Base-by-base conservation (phyloP, 2,329 filamentous ascomycete species). In the Penicillium sp. region DNA sequence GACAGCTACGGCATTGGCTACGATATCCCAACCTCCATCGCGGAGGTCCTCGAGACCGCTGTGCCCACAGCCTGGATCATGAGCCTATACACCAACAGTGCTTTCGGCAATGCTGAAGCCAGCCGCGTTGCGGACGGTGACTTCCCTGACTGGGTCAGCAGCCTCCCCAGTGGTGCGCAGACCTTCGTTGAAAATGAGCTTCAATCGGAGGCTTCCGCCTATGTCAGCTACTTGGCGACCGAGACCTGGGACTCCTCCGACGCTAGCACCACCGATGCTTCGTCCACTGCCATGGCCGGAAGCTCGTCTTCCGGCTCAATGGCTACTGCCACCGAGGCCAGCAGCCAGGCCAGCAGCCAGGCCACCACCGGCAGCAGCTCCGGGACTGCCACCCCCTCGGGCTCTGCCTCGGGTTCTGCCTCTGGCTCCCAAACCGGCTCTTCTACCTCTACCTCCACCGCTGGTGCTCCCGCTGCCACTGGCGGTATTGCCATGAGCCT, bases 121-220 rank as follows among this genome's bases (percentile, higher is more conserved):
- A 52, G 34, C 41, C 44, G 52, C 9, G 36, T 60, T 8, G 33
- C 49, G 2, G 26, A 52, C 2, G 52, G 55, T 26, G 30, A 45
- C 21, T 61, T 49, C 40, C 60, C 60, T 2, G 53, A 42, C 5
- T 62, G 60, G 60, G 55, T 54, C 32, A 58, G 27, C 51, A 51
- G 36, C 10, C 33, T 62, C 1, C 58, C 60, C 10, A 50, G 55
- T 2, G 48, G 41, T 12, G 56, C 55, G 8, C 52, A 55, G 41
- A 43, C 37, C 12, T 61, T 47, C 17, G 46, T 49, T 15, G 55
- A 59, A 7, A 44, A 59, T 2, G 56, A 54, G 13, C 46, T 52
- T 13, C 15, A 33, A 10, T 49, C 24, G 0, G 40, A 55, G 20
- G 46, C 48, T 24, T 52, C 52, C n/a, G 48, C 47, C 2, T 50